These are phyloP conservation scores for Lonicera japonica DNA, from an alignment of 129 eudicot genomes.

Conservation along the genomic window DNA sequence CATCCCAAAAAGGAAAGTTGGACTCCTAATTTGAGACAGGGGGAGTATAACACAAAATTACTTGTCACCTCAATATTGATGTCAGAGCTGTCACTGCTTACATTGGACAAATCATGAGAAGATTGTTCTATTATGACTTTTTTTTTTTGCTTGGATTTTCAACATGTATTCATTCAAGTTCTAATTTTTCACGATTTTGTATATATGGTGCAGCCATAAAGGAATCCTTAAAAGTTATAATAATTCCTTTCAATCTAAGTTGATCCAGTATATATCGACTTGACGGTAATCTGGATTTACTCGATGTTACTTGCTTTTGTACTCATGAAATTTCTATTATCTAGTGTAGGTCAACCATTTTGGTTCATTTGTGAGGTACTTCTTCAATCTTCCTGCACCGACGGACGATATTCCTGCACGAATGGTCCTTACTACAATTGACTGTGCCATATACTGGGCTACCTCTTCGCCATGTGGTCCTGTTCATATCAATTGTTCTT, in stretches of 20 bases:
- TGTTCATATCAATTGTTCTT: slow-evolving; percentile 87
- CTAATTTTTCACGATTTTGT: neutral
- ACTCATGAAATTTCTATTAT: neutral
- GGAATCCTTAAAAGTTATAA: too few relatives aligned
- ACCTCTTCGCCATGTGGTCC: slow-evolving; percentile 80
- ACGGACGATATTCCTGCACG: slow-evolving; percentile 70
- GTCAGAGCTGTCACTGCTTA: too few relatives aligned
- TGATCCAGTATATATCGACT: too few relatives aligned
- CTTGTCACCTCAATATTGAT: too few relatives aligned
- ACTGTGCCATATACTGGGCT: slow-evolving; percentile 70
- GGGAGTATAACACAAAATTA: too few relatives aligned
- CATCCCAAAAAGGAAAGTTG: too few relatives aligned
- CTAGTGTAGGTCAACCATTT: slow-evolving; percentile 66
- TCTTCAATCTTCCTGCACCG: slow-evolving; percentile 81
- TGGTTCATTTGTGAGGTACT: slow-evolving; percentile 67
- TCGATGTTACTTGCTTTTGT: neutral
- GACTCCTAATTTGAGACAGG: too few relatives aligned
- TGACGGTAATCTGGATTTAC: too few relatives aligned
- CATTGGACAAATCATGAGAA: neutral
- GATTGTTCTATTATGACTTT: neutral
- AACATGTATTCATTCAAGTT: neutral
- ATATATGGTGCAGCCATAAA: too few relatives aligned
- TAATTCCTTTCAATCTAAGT: too few relatives aligned
- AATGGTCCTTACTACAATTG: slow-evolving; percentile 76
- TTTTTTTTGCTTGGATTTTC: neutral